phyloP scores from a whole-genome alignment of 768 basidiomycete species.

The Podaxis mareebaensis region DNA sequence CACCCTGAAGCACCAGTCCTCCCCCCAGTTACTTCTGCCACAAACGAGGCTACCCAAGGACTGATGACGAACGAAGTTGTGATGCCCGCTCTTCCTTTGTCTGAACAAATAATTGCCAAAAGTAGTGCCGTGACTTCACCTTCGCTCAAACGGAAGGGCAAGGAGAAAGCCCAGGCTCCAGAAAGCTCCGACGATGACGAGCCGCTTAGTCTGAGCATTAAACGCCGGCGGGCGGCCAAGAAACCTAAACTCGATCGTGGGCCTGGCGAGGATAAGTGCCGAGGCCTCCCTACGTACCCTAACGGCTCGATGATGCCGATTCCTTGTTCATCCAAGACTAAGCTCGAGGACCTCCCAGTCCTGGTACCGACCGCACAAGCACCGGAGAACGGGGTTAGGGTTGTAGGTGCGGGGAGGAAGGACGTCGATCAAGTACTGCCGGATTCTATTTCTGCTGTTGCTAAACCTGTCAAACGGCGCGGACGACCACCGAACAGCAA shows the following conservation, averaged over 20 bases:
- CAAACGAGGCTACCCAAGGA: not conserved
- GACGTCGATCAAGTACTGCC: not conserved
- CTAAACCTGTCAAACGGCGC: not conserved
- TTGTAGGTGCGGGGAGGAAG: not conserved
- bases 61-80: not conserved
- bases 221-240: not conserved
- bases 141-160: conserved; percentile 4
- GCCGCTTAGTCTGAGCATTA: not conserved
- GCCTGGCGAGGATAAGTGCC: not conserved
- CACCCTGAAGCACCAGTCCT: not conserved
- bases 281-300: not conserved
- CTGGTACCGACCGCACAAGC: not conserved
- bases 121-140: not conserved
- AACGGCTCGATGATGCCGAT: not conserved
- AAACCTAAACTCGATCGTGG: not conserved
- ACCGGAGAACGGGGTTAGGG: not conserved
- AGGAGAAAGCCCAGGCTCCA: not conserved
- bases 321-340: conserved; percentile 7
- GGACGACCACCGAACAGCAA: not conserved
- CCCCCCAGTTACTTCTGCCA: not conserved
- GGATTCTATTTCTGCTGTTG: not conserved
- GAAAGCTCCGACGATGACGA: not conserved
- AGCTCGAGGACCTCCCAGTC: not conserved
- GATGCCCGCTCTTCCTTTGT: not conserved
- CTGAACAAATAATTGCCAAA: not conserved